A percentile compares a stretch with the other conserved stretches of the same genome.
Evolutionary conservation across 139 green algal genomes (phyloP).

Genomic region (Yamagishiella unicocca): DNA sequence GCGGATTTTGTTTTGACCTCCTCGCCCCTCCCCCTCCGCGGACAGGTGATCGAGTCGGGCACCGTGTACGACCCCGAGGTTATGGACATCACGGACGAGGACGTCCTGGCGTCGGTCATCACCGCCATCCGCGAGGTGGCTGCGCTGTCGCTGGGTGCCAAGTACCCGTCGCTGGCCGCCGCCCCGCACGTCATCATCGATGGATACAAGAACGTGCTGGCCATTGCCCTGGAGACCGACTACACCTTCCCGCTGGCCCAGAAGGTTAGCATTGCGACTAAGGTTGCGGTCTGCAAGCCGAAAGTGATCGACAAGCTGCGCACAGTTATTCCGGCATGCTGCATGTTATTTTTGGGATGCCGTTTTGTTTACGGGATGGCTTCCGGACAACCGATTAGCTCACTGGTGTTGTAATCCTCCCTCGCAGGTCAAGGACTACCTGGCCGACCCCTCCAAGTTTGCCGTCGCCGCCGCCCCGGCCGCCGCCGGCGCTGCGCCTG

Average conservation of each 20-base stretch:
- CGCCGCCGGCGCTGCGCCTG: slow-evolving; percentile 51
- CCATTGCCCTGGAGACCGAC: slow-evolving; percentile 91
- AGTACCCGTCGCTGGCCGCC: slow-evolving; percentile 92
- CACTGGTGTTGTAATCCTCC: no score
- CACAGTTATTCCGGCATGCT: no score
- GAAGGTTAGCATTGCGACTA: no score
- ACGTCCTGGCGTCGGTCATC: slow-evolving; percentile 77
- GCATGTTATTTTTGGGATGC: no score
- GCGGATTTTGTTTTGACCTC: no score
- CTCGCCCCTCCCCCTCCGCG: background rate
- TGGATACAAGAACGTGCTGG: slow-evolving; percentile 99
- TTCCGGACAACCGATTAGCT: no score
- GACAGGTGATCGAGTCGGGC: slow-evolving; percentile 92
- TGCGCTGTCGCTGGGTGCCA: slow-evolving; percentile 85
- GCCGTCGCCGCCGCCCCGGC: slow-evolving; percentile 70
- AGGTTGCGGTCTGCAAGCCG: no score
- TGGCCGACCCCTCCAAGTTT: slow-evolving; percentile 89
- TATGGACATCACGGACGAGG: slow-evolving; percentile 96
- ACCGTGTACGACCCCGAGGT: slow-evolving; percentile 90
- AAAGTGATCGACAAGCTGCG: no score
- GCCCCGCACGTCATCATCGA: slow-evolving; percentile 97
- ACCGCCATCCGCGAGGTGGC: slow-evolving; percentile 89
- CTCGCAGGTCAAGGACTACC: slow-evolving; percentile 91
- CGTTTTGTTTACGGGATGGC: no score
- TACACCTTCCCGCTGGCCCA: slow-evolving; percentile 96